phyloP scores from a whole-genome alignment of 306 rosid genomes.

The Adenanthera pavonina region DNA sequence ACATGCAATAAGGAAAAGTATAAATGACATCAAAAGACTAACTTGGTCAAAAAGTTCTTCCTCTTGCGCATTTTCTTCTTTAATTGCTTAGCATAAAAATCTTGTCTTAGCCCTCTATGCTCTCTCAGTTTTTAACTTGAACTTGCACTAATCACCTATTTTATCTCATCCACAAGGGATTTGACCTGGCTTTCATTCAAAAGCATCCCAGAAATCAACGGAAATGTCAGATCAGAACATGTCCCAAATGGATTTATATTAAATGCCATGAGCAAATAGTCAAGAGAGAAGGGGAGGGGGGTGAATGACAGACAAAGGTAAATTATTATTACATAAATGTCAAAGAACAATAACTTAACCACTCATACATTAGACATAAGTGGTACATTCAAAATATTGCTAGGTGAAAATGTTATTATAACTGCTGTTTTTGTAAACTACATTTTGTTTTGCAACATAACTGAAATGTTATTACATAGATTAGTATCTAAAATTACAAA shows the following conservation, averaged over 20 bases:
- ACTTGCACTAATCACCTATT: conserved; percentile 92
- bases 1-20: background rate
- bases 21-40: conserved; percentile 49
- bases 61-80: conserved; percentile 99
- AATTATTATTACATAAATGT: background rate
- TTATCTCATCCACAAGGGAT: conserved; percentile 87
- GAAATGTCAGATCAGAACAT: conserved; percentile 31
- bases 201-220: conserved; percentile 84
- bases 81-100: conserved; percentile 96
- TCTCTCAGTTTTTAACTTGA: conserved; percentile 88
- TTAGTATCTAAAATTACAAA: no score
- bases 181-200: conserved; percentile 89
- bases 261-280: background rate
- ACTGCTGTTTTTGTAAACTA: no score
- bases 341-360: background rate
- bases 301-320: background rate
- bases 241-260: background rate
- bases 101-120: conserved; percentile 85
- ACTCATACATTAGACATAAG: background rate
- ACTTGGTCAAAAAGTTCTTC: conserved; percentile 99
- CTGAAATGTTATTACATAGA: no score
- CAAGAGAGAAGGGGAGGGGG: background rate
- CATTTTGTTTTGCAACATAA: no score
- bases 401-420: background rate
- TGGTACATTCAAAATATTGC: background rate